Percentiles rank a stretch among this genome's conserved stretches.
Conservation (phyloP, 2,329 filamentous ascomycete genomes). For the Huntiella bhutanensis region DNA sequence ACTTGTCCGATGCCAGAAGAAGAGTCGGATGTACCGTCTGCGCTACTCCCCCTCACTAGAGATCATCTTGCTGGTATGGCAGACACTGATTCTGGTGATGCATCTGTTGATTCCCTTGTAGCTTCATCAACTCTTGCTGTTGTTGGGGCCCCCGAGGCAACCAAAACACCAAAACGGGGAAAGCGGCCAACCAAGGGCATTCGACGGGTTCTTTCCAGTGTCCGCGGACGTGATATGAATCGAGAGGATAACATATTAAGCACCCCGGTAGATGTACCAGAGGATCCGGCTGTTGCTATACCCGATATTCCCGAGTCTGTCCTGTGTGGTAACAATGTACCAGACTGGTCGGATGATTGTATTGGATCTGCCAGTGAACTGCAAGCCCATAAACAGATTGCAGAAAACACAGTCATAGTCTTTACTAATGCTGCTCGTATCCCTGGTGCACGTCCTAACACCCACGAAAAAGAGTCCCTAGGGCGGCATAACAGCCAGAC, state of each 20-base stretch:
- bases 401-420: not conserved
- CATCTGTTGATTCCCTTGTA: slow-evolving; percentile 2
- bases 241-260: not conserved
- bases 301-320: not conserved
- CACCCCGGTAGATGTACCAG: not conserved
- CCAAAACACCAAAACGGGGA: not conserved
- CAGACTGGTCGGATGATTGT: too few species aligned
- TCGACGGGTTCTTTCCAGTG: slow-evolving; percentile 7
- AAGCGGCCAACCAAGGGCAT: slow-evolving; percentile 2
- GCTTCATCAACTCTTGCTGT: slow-evolving; percentile 4
- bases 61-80: not conserved
- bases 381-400: not conserved
- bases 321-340: too few species aligned
- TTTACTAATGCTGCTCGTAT: slow-evolving; percentile 1
- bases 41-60: not conserved
- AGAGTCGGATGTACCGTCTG: not conserved
- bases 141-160: not conserved
- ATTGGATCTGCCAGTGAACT: not conserved
- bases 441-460: not conserved
- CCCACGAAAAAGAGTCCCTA: too few species aligned
- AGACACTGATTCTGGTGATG: not conserved
- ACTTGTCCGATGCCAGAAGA: not conserved
- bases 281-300: not conserved
- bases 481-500: too few species aligned
- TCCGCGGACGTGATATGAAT: not conserved